Percentiles rank a stretch among this genome's conserved stretches.
Evolutionary conservation across 192 early-diverging fungal genomes (phyloP).

Genomic region (Coemansia sp.): DNA sequence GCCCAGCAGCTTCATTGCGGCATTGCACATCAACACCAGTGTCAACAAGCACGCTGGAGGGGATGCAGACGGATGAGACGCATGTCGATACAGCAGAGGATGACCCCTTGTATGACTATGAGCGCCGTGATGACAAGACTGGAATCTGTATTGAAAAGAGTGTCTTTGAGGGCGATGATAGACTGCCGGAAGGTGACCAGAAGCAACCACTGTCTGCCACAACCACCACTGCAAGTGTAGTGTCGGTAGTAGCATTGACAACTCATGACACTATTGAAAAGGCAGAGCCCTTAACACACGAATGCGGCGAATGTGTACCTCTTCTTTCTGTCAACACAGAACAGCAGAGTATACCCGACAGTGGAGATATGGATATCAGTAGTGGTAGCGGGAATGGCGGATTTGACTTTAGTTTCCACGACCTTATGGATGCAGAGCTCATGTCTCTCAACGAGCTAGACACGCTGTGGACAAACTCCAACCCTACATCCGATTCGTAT

Average conservation of each 20-base stretch:
- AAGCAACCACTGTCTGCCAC: background rate
- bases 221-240: background rate
- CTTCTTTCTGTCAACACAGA: conserved; percentile 1
- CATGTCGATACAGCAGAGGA: background rate
- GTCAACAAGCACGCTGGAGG: conserved; percentile 1
- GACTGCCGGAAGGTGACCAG: background rate
- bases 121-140: background rate
- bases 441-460: conserved; percentile 67
- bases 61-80: conserved; percentile 3
- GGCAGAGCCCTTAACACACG: background rate
- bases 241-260: background rate
- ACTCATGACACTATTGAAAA: background rate
- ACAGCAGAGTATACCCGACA: background rate
- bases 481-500: conserved; percentile 13
- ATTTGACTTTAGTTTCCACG: conserved; percentile 55
- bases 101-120: background rate
- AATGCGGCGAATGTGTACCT: background rate
- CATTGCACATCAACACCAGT: background rate
- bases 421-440: conserved; percentile 62
- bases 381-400: conserved; percentile 7
- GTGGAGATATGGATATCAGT: background rate
- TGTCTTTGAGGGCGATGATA: background rate
- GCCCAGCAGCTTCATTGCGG: background rate
- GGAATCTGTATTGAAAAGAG: background rate
- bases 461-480: conserved; percentile 54